Evolutionary conservation across 495 filamentous ascomycete genomes (phyloP), one percentile per base, ranked within the genome.

Genomic region (Penicillium robsamsonii): DNA sequence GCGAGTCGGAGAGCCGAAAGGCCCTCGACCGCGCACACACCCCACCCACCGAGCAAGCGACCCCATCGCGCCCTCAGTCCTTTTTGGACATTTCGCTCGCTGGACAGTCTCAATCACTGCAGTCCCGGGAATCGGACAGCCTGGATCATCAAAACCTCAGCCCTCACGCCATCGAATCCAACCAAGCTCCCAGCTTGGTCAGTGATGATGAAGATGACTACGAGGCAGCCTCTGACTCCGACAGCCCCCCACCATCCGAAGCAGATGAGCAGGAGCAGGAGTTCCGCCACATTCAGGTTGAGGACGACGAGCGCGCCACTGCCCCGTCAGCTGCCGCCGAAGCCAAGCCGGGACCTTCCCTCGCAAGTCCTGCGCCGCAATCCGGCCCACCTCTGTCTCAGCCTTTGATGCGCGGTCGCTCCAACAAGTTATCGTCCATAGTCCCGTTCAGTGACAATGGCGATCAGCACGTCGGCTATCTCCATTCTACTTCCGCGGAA

Each of bases 201-300:
- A 92, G 89, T 72, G 92, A 96, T 69, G 87, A 92, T 66, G 88
- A 84, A 51, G 86, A 88, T 62, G 89, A 91, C 62, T 86, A 85
- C 56, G 81, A 78, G 47, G 79, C 72, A 9, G 76, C 75, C 4
- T 80, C 75, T 7, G 79, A 77, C 40, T 80, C 76, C 1, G 79
- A 81, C 31, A 77, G 74, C 17, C 70, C 73, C 3, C 68, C 68
- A 25, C 73, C 74, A 1, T 77, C 77, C 1, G 74, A 75, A 27
- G 77, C 75, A 12, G 78, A 68, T 6, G 75, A 77, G 7, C 61
- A 74, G 17, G 77, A 79, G 6, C 69, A 78, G n/a, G 73, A 72
- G 8, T 76, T 79, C 58, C 70, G 79, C 24, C 74, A 81, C 54
- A 76, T 83, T 45, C 73, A 81, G 29, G 77, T 82, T 6, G 80